Evolutionary conservation across 1,284 basidiomycete species (phyloP).

Genomic region (Austroboletus niveus): DNA sequence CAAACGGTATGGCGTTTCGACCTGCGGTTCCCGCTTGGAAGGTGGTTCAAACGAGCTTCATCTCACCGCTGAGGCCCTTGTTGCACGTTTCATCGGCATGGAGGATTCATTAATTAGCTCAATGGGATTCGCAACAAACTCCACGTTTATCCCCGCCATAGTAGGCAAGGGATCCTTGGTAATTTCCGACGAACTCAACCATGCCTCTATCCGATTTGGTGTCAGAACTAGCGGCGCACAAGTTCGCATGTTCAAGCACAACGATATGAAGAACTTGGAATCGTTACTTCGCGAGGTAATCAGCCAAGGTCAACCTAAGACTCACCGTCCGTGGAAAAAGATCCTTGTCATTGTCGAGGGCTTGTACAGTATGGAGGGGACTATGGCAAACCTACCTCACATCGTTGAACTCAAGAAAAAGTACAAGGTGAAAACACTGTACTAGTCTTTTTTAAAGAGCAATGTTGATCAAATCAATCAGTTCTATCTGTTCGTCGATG

Average conservation of each 20-base stretch:
- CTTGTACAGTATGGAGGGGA: conserved; percentile 98
- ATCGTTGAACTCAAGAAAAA: conserved; percentile 89
- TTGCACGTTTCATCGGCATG: conserved; percentile 86
- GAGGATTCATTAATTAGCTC: conserved; percentile 90
- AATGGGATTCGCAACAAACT: conserved; percentile 99
- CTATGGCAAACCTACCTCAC: conserved; percentile 81
- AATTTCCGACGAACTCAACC: conserved; percentile 97
- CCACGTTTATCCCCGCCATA: conserved; percentile 90
- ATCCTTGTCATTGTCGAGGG: conserved; percentile 96
- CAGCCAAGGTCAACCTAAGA: conserved; percentile 96
- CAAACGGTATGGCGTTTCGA: conserved; percentile 76
- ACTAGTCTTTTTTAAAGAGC: not conserved
- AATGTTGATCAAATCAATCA: conserved; percentile 33
- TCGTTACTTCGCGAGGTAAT: conserved; percentile 85
- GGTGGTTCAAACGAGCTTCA: conserved; percentile 87
- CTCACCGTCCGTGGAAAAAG: conserved; percentile 98
- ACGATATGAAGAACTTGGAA: conserved; percentile 88
- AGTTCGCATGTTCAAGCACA: conserved; percentile 96
- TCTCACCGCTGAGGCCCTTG: conserved; percentile 78
- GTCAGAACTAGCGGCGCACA: conserved; percentile 87
- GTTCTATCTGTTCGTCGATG: conserved; percentile 97
- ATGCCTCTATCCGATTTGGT: conserved; percentile 93
- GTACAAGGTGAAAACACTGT: conserved; percentile 75
- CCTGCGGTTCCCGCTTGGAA: conserved; percentile 79
- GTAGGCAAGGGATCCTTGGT: conserved; percentile 91